Conservation (phyloP, 371 early-diverging fungal species). For the Mucor irregularis region DNA sequence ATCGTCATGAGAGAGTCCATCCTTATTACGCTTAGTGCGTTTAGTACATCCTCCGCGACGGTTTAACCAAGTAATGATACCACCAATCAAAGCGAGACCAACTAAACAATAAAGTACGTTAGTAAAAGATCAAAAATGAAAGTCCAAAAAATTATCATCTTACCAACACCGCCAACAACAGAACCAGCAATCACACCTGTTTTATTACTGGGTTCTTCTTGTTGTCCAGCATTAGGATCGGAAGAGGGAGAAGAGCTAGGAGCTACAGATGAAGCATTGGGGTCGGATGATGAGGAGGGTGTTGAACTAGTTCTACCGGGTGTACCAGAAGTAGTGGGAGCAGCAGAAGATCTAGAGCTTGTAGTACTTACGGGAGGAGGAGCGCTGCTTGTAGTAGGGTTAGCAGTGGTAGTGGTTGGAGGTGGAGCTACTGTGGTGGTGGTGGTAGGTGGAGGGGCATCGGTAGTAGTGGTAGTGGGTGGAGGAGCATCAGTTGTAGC, state of each 20-base stretch:
- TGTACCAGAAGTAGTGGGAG: neutral
- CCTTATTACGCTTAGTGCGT: conserved; percentile 8
- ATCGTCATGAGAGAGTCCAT: conserved; percentile 12
- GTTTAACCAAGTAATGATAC: conserved; percentile 32
- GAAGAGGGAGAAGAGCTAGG: conserved; percentile 2
- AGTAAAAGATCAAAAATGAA: conserved; percentile 1
- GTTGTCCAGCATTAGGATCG: neutral
- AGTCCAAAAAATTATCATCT: too few species aligned
- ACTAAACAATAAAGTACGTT: conserved; percentile 7
- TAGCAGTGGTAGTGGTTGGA: neutral
- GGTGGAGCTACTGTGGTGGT: neutral
- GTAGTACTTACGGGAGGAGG: neutral
- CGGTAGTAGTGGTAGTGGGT: neutral
- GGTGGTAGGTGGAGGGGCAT: neutral
- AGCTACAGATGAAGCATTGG: too few species aligned
- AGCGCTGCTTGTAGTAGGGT: neutral
- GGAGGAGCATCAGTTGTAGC: neutral
- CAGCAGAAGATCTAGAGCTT: neutral
- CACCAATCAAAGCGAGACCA: conserved; percentile 37
- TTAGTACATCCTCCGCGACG: conserved; percentile 21
- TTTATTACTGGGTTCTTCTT: conserved; percentile 1
- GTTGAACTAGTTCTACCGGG: neutral
- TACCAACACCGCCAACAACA: conserved; percentile 40
- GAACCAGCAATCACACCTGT: conserved; percentile 39
- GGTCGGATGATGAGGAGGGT: too few species aligned